A percentile compares a stretch with the other conserved stretches of the same genome.
These are phyloP conservation scores for Ophiostoma pallidulum DNA, from an alignment of 2,329 filamentous ascomycete genomes.

Conservation along the genomic window DNA sequence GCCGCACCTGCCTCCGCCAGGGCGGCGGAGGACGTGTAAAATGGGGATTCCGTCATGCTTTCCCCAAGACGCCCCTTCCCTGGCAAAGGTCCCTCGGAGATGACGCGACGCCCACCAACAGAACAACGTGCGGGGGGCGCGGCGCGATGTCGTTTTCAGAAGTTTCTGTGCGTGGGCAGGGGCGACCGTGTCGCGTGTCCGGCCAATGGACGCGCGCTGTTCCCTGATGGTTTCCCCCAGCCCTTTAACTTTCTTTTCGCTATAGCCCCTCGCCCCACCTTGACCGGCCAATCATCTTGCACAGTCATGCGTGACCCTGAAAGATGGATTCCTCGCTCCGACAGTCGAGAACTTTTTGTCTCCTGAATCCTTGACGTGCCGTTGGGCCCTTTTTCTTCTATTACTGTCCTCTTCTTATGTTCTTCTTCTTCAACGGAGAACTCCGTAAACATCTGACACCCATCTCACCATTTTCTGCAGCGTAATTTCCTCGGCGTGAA, in stretches of 20 bases:
- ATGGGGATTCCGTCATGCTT: background rate
- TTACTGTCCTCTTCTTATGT: too few relatives aligned
- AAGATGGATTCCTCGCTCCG: background rate
- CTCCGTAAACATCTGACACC: too few relatives aligned
- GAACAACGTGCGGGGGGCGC: conserved; percentile 2
- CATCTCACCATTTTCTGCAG: too few relatives aligned
- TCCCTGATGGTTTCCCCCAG: background rate
- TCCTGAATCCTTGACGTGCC: too few relatives aligned
- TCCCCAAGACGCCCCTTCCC: conserved; percentile 2
- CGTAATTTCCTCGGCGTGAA: too few relatives aligned
- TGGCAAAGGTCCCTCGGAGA: conserved; percentile 10
- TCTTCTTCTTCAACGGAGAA: too few relatives aligned
- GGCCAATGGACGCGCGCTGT: conserved; percentile 16
- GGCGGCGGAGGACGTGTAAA: too few relatives aligned
- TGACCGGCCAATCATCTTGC: conserved; percentile 7
- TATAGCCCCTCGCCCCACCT: background rate
- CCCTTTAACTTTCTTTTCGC: background rate
- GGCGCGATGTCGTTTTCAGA: background rate
- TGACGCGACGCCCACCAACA: conserved; percentile 11
- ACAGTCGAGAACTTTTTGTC: too few relatives aligned
- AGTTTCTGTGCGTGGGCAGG: background rate
- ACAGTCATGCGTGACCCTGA: conserved; percentile 1
- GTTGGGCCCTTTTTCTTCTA: too few relatives aligned
- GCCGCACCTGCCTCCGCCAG: too few relatives aligned
- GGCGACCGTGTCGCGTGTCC: conserved; percentile 15